These are phyloP conservation scores for Forsythia viridissima DNA, from an alignment of 257 asterid species.

Conservation along the genomic window DNA sequence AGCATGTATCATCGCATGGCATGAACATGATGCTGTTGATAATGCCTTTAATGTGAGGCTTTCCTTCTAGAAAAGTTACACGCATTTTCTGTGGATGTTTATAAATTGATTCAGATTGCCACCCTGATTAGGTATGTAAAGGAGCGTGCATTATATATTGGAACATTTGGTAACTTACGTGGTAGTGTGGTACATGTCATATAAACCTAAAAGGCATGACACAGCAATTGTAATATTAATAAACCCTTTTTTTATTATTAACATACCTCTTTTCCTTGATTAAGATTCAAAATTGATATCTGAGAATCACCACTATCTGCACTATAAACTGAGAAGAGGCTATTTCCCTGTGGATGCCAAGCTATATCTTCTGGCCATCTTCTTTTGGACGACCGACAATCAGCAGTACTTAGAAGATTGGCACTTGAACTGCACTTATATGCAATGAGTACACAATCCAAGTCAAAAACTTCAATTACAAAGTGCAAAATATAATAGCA, in stretches of 20 bases:
- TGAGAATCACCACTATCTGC: slow-evolving; percentile 88
- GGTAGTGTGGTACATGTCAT: neutral
- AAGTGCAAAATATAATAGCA: slow-evolving; percentile 2
- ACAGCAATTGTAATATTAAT: slow-evolving; percentile 4
- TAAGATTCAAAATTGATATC: slow-evolving; percentile 66
- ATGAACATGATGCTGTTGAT: slow-evolving; percentile 81
- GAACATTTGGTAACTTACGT: slow-evolving; percentile 10
- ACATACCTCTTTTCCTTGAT: slow-evolving; percentile 64
- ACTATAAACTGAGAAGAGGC: slow-evolving; percentile 70
- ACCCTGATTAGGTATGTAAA: neutral
- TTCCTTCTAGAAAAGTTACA: slow-evolving; percentile 60
- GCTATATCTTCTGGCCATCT: slow-evolving; percentile 98
- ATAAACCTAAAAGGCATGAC: neutral
- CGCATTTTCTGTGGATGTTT: slow-evolving; percentile 44
- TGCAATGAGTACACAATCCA: slow-evolving; percentile 20
- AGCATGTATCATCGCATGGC: slow-evolving; percentile 83
- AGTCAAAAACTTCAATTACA: slow-evolving; percentile 20
- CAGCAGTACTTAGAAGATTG: slow-evolving; percentile 58
- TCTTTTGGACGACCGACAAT: slow-evolving; percentile 70
- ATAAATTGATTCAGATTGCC: neutral
- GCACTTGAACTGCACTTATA: slow-evolving; percentile 69
- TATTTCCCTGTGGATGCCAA: slow-evolving; percentile 90
- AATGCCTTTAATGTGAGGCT: slow-evolving; percentile 81
- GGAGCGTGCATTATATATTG: neutral
- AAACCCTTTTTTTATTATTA: neutral